phyloP scores from a whole-genome alignment of 768 basidiomycete genomes.

The Lactarius tabidus region DNA sequence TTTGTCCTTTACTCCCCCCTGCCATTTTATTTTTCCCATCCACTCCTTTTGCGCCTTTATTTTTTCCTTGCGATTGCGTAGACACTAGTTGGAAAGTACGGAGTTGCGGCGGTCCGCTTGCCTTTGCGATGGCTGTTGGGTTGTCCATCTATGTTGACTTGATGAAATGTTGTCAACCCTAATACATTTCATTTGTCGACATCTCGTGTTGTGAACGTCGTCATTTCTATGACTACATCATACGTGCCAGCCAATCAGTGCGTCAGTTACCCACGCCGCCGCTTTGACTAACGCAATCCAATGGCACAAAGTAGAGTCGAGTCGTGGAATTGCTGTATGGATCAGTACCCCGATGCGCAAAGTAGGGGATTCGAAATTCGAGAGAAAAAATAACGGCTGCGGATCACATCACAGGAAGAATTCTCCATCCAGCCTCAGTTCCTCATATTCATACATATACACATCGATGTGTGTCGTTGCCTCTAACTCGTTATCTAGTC shows the following conservation, averaged over 20 bases:
- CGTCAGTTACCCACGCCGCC: background rate
- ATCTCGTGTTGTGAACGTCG: background rate
- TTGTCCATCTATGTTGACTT: conserved; percentile 11
- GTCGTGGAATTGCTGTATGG: background rate
- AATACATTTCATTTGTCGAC: conserved; percentile 17
- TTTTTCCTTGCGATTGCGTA: conserved; percentile 18
- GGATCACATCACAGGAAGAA: background rate
- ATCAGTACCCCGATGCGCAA: background rate
- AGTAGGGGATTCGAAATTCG: background rate
- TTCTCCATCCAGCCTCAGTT: background rate
- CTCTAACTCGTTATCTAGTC: background rate
- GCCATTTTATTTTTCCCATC: background rate
- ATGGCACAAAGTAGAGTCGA: background rate
- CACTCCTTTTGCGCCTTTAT: conserved; percentile 15
- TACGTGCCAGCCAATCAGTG: background rate
- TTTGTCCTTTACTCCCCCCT: conserved; percentile 8
- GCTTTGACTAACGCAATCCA: background rate
- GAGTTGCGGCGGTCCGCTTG: conserved; percentile 4
- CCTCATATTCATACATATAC: background rate
- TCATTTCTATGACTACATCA: background rate
- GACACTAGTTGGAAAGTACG: conserved; percentile 6
- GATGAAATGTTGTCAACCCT: conserved; percentile 8
- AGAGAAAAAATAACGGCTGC: background rate
- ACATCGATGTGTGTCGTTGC: background rate
- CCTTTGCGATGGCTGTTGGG: conserved; percentile 1